These are phyloP conservation scores for Vinca minor DNA, from an alignment of 257 asterid genomes.

Conservation along the genomic window DNA sequence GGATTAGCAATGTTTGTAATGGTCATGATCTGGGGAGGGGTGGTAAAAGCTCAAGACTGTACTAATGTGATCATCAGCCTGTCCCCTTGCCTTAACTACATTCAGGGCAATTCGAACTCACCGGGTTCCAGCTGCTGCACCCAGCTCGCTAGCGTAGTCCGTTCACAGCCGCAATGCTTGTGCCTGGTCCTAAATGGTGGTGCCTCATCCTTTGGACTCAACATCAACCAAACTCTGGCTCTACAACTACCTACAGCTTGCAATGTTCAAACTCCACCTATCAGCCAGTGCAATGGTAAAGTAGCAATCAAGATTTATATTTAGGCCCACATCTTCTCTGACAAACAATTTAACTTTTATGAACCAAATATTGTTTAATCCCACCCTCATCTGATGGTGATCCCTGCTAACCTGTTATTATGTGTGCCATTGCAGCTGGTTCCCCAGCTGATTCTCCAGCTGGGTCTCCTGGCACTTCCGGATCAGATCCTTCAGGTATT, in stretches of 20 bases:
- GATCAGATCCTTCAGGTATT: constrained; percentile 22
- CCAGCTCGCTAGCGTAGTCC: constrained; percentile 54
- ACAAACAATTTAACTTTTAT: too few species aligned
- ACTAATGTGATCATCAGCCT: constrained; percentile 61
- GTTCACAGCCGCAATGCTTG: constrained; percentile 57
- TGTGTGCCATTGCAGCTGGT: constrained; percentile 29
- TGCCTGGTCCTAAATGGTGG: constrained; percentile 67
- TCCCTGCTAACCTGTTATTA: constrained; percentile 1
- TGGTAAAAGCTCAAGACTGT: constrained; percentile 59
- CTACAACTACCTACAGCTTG: constrained; percentile 60
- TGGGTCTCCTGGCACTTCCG: constrained; percentile 41
- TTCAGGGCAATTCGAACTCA: constrained; percentile 55
- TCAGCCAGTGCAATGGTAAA: constrained; percentile 52
- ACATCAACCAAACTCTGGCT: constrained; percentile 72
- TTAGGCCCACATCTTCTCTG: too few species aligned
- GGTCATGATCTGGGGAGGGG: constrained; percentile 29
- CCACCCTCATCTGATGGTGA: background rate
- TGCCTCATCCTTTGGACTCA: constrained; percentile 47
- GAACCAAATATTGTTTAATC: too few species aligned
- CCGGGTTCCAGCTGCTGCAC: constrained; percentile 65
- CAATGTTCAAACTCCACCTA: constrained; percentile 58
- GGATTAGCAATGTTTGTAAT: constrained; percentile 26
- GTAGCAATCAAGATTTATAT: too few species aligned
- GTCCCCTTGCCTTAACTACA: constrained; percentile 82
- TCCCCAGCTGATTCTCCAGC: constrained; percentile 56